Conservation (phyloP, 163 green algal species). For the Chloroidium sp. region DNA sequence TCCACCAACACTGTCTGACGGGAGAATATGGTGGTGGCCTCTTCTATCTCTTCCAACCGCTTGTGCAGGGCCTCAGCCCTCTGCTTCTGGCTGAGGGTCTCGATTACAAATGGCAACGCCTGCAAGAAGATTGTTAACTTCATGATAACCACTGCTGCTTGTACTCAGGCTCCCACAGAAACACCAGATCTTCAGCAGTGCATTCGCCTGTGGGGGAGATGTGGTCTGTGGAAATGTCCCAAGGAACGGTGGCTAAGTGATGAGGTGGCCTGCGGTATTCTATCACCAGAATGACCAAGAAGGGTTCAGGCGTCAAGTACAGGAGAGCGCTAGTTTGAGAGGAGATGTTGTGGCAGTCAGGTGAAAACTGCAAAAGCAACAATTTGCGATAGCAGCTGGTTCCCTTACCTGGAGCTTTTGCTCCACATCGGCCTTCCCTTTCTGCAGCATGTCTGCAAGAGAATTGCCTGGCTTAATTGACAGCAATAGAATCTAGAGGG, state of each 20-base stretch:
- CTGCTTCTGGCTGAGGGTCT: constrained; percentile 1
- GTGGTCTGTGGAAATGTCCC: too few species aligned
- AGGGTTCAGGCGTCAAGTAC: not conserved
- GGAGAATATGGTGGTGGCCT: not conserved
- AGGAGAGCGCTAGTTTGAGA: not conserved
- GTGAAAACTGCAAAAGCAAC: too few species aligned
- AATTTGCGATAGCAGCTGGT: not conserved
- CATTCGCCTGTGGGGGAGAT: too few species aligned
- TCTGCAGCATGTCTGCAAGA: not conserved
- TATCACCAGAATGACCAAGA: too few species aligned
- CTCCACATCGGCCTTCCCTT: not conserved
- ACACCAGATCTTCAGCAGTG: too few species aligned
- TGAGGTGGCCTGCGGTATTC: too few species aligned
- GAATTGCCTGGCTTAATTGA: not conserved
- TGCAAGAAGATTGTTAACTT: not conserved
- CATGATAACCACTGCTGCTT: too few species aligned
- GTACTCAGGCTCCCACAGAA: too few species aligned
- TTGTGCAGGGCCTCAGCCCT: not conserved
- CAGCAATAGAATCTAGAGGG: not conserved
- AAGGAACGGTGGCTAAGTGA: too few species aligned
- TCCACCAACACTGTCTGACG: not conserved
- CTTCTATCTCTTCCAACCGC: not conserved
- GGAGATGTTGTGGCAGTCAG: not conserved
- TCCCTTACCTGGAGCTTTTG: not conserved
- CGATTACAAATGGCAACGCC: not conserved